Evolutionary conservation across 345 rosid species (phyloP), one percentile per base, ranked within the genome.

Genomic region (Corymbia maculata): DNA sequence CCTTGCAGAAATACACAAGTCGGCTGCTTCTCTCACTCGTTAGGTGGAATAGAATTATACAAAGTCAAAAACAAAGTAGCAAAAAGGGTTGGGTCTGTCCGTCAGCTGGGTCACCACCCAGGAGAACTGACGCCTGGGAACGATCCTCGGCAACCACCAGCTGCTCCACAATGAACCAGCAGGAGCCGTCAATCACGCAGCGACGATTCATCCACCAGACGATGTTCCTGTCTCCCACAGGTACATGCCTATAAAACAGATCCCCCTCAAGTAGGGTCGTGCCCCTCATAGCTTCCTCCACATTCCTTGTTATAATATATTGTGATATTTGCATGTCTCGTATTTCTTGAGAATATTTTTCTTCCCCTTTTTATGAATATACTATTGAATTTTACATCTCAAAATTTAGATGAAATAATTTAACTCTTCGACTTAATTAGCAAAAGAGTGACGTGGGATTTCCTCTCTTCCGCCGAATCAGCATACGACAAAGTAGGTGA

Each of bases 81-180:
- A 36, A 36, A 36, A 36, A 36, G 42, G 36, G 45, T 4, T 1
- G 59, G 45, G 91, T 79, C 87, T 88, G 88, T 86, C 88, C 42
- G 88, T 80, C 87, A 89, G 49, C 4, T 36, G 68, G 51, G 91
- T 70, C 87, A 57, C 86, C 88, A 86, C 88, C n/a, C 87, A 42
- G n/a, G 8, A 0, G 8, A 45, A 30, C 28, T 5, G 0, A 14
- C 1, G 4, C 59, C 32, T 30, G n/a, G 49, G 87, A 88, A 88
- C 84, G 89, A 59, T 88, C 89, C 87, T 79, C 44, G 14, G 5
- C 19, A 7, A 16, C 26, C 24, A 85, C 87, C 84, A 82, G 59
- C 50, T 13, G 49, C 10, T 86, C 26, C 24, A 8, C 22, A 9
- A 36, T 36, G 55, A 1, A 66, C 87, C 85, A 85, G 64, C 51